phyloP scores from a whole-genome alignment of 108 stramenopile genomes.

The Schizochytrium sp. region DNA sequence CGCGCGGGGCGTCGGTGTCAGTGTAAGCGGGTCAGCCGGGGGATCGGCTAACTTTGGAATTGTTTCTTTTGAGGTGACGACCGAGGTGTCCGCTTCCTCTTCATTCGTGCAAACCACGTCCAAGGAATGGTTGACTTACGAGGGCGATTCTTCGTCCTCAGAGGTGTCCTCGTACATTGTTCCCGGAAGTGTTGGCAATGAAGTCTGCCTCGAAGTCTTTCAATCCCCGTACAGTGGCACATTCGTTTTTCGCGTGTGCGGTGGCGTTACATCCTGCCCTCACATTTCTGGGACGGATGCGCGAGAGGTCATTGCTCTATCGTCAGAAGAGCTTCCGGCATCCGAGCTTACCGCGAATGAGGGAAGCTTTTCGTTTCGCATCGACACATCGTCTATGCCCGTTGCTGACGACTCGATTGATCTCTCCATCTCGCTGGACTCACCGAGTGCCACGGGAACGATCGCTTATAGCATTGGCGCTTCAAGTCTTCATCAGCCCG shows the following conservation, averaged over 20 bases:
- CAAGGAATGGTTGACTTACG: not conserved
- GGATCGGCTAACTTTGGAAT: no score
- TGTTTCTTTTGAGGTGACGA: not conserved
- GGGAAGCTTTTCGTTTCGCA: no score
- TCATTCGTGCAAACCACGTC: no score
- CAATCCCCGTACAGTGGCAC: not conserved
- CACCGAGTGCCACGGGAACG: no score
- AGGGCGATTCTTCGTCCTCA: not conserved
- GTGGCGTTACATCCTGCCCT: not conserved
- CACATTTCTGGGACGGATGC: not conserved
- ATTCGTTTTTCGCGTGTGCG: not conserved
- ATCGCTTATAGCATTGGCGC: no score
- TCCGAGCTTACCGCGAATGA: no score
- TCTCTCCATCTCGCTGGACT: no score
- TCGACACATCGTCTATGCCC: no score
- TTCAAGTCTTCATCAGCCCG: no score
- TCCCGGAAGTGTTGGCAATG: not conserved
- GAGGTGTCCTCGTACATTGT: not conserved
- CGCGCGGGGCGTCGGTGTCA: not conserved
- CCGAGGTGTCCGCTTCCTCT: not conserved
- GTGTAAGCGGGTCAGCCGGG: not conserved
- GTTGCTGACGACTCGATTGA: no score
- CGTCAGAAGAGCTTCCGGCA: no score
- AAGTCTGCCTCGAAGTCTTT: not conserved
- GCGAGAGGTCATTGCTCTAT: not conserved